Percentiles rank a stretch among this genome's conserved stretches.
Conservation (phyloP, 1,139 yeast species). For the Candida sanyaensis region DNA sequence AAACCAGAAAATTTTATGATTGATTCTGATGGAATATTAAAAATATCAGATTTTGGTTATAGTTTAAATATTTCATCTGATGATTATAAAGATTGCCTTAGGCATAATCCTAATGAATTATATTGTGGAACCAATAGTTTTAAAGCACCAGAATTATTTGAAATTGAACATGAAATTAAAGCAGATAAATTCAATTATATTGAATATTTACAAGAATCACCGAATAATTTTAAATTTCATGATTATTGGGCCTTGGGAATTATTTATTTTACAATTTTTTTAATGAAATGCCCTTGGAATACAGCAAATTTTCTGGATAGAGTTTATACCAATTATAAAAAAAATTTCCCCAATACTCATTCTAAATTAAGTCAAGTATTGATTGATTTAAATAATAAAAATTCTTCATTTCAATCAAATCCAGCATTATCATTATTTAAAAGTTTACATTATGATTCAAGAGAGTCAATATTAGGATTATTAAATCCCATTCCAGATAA, state of each 20-base stretch:
- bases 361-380: constrained; percentile 19
- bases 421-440: constrained; percentile 38
- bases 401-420: constrained; percentile 19
- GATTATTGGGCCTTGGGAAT: constrained; percentile 57
- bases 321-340: constrained; percentile 25
- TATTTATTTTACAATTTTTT: constrained; percentile 41
- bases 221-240: constrained; percentile 18
- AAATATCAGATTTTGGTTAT: constrained; percentile 56
- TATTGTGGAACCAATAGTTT: constrained; percentile 54
- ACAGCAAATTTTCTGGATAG: constrained; percentile 28
- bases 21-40: constrained; percentile 45
- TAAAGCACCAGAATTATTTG: constrained; percentile 56
- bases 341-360: constrained; percentile 23
- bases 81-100: constrained; percentile 18
- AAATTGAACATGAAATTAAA: constrained; percentile 23
- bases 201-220: constrained; percentile 3
- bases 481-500: constrained; percentile 33
- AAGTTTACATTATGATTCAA: constrained; percentile 41
- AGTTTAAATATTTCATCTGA: constrained; percentile 33
- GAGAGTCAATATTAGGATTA: constrained; percentile 33
- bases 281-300: constrained; percentile 53
- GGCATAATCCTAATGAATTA: constrained; percentile 26
- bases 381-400: constrained; percentile 26
- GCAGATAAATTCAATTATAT: constrained; percentile 8
- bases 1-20: constrained; percentile 58